Base-by-base conservation (phyloP, 306 rosid species). In the Prinsepia uniflora region DNA sequence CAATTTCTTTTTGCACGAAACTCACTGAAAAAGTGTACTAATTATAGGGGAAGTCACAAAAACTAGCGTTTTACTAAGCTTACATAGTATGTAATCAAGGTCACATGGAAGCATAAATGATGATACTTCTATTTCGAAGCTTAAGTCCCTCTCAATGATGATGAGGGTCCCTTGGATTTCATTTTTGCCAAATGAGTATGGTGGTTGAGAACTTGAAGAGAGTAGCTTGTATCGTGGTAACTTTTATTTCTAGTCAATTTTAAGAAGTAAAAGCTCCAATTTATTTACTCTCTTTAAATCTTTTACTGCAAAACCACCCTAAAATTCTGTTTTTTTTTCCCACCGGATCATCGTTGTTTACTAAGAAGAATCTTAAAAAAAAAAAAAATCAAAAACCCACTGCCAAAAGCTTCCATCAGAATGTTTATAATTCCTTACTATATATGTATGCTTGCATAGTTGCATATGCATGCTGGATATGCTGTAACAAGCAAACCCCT, bases 381-480 rank as follows among this genome's bases (percentile, higher is more conserved):
- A 22, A 42, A 43, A 22, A 43, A 70, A 41, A 42, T 34, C 39
- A 70, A 43, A 43, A 34, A 39, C 74, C 52, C 54, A 6, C 72
- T 24, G 56, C 10, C 56, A 70, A 70, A 70, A 57, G 74, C 18
- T 56, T 44, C 45, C 55, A 70, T 15, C 56, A 70, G 66, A 70
- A 56, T 44, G 66, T 43, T 46, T 22, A 70, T 57, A 70, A 70
- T 70, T 49, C 30, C 54, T 41, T 57, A 24, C 74, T 44, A 70
- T 43, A 22, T 42, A 17, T 54, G 15, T 42, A 17, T 54, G 73
- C 42, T 44, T 43, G 18, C 74, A 70, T 56, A 70, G 24, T 44
- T 43, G 18, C 74, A 70, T 56, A 70, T 70, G 65, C 64, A 15
- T 70, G 55, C 56, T 20, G 42, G 60, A 59, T 70, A 57, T 57